phyloP scores from a whole-genome alignment of 345 rosid genomes.

The Linum trigynum region DNA sequence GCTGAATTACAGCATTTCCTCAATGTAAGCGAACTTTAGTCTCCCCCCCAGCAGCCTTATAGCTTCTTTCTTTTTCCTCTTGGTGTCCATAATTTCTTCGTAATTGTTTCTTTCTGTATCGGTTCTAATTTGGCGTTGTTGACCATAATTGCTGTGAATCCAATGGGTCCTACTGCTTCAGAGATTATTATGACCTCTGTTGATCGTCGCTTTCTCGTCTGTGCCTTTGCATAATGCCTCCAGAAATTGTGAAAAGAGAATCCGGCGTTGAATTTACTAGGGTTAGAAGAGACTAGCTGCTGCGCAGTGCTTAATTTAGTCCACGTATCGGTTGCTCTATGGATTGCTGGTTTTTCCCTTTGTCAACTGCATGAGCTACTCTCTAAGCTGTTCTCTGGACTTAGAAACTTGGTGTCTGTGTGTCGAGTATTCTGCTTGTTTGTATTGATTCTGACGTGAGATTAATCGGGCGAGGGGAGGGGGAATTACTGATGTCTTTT shows the following conservation, averaged over 20 bases:
- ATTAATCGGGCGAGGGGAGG: neutral
- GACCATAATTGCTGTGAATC: neutral
- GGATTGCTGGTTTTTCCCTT: no score
- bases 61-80: neutral
- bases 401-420: no score
- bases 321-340: no score
- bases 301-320: no score
- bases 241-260: no score
- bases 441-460: neutral
- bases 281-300: no score
- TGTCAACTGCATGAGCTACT: no score
- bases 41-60: neutral
- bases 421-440: no score
- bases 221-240: no score
- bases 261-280: no score
- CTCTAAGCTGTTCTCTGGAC: no score
- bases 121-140: neutral
- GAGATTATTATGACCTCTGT: neutral
- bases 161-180: neutral
- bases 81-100: neutral
- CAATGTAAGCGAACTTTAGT: slow-evolving; percentile 27
- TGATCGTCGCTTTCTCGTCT: neutral
- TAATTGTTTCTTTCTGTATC: neutral
- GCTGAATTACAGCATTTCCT: slow-evolving; percentile 54
- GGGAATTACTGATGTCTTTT: neutral